Evolutionary conservation across 768 basidiomycete species (phyloP).

Genomic region (Agaricus blazei): DNA sequence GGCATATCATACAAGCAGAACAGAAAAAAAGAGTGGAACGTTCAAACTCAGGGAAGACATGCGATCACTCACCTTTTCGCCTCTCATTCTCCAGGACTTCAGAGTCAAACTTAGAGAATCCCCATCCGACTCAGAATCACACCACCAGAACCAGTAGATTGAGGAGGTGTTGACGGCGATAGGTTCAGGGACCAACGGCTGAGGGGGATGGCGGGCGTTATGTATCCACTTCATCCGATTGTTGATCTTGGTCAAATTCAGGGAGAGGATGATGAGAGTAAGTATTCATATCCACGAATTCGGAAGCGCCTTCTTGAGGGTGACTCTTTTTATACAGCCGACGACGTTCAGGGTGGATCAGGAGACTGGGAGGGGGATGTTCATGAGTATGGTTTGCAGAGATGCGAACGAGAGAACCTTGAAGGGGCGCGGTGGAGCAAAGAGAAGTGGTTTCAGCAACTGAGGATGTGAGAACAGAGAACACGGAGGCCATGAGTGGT

Average conservation of each 20-base stretch:
- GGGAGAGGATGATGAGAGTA: neutral
- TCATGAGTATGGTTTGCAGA: constrained; percentile 28
- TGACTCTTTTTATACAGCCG: constrained; percentile 72
- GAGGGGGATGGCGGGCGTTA: constrained; percentile 12
- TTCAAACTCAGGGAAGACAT: constrained; percentile 3
- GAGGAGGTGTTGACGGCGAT: constrained; percentile 12
- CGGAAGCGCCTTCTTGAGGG: constrained; percentile 47
- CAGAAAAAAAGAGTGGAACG: constrained; percentile 19
- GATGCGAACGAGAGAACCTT: constrained; percentile 25
- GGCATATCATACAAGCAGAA: neutral
- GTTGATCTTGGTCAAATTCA: constrained; percentile 4
- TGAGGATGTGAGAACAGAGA: constrained; percentile 44
- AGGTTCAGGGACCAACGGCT: neutral
- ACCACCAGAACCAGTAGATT: constrained; percentile 15
- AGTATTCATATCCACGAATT: constrained; percentile 24
- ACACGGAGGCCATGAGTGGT: constrained; percentile 32
- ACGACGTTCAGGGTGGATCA: constrained; percentile 54
- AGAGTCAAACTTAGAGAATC: constrained; percentile 27
- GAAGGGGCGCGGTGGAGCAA: constrained; percentile 30
- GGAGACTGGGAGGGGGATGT: constrained; percentile 54
- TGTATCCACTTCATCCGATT: constrained; percentile 17
- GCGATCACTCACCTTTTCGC: constrained; percentile 13
- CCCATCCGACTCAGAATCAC: constrained; percentile 34
- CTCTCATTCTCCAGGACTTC: constrained; percentile 9
- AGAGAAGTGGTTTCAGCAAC: constrained; percentile 35